Evolutionary conservation across 2,329 filamentous ascomycete species (phyloP).

Genomic region (Paracoccidioides lutzii): DNA sequence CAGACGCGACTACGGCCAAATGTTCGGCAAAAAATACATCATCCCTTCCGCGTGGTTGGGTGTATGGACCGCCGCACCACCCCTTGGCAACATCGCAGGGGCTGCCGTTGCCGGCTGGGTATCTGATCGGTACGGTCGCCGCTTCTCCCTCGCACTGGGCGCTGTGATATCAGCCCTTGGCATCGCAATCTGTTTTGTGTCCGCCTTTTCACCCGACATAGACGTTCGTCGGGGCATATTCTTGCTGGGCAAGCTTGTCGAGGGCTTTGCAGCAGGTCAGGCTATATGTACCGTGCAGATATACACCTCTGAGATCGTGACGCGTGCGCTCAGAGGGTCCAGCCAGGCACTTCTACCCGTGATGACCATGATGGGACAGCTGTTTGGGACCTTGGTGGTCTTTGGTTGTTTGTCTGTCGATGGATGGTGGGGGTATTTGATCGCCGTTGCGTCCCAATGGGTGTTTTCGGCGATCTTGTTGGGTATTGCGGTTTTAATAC

Average conservation of each 20-base stretch:
- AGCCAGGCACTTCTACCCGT: conserved; percentile 39
- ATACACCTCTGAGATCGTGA: conserved; percentile 41
- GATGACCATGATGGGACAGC: conserved; percentile 38
- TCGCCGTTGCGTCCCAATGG: conserved; percentile 34
- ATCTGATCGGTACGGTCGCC: conserved; percentile 31
- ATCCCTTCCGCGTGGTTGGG: conserved; percentile 35
- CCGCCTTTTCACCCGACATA: conserved; percentile 19
- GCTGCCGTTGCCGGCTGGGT: conserved; percentile 27
- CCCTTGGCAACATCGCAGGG: conserved; percentile 29
- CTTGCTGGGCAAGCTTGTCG: conserved; percentile 35
- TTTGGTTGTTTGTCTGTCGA: conserved; percentile 20
- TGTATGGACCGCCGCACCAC: conserved; percentile 32
- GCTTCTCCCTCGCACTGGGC: conserved; percentile 24
- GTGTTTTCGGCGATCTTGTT: conserved; percentile 32
- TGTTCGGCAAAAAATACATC: conserved; percentile 21
- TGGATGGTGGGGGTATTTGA: conserved; percentile 24
- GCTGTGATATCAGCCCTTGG: conserved; percentile 27
- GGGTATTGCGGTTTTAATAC: conserved; percentile 33
- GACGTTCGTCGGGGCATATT: conserved; percentile 27
- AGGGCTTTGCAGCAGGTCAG: conserved; percentile 35
- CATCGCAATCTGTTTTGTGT: conserved; percentile 25
- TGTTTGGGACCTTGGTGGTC: conserved; percentile 35
- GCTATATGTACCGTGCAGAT: conserved; percentile 34
- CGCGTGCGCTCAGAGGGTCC: conserved; percentile 34
- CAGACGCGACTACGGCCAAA: conserved; percentile 23